Conservation (phyloP, 805 yeast genomes). For the Wickerhamomyces subpelliculosus region DNA sequence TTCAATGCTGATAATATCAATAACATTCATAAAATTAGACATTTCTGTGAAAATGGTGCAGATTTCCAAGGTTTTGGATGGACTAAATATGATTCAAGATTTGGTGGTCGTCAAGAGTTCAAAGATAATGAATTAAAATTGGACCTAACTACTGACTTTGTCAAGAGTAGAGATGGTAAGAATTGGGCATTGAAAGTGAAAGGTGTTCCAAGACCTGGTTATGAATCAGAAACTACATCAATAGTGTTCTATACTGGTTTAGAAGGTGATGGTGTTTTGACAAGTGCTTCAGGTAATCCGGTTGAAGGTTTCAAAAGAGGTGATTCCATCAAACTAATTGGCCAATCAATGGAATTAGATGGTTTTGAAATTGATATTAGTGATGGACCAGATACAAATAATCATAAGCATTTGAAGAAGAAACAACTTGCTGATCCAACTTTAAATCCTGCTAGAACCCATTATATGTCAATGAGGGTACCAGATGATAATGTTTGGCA, state of each 20-base stretch:
- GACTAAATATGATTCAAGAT: constrained; percentile 80
- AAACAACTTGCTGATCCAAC: constrained; percentile 29
- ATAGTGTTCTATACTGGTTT: constrained; percentile 74
- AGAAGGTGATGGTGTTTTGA: constrained; percentile 49
- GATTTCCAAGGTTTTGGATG: constrained; percentile 72
- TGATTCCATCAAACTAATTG: constrained; percentile 37
- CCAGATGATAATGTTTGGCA: constrained; percentile 73
- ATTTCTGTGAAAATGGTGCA: constrained; percentile 68
- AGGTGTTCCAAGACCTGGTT: constrained; percentile 53
- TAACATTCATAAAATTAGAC: constrained; percentile 56
- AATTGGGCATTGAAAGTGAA: constrained; percentile 77
- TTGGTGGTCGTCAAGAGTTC: constrained; percentile 78
- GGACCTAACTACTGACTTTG: constrained; percentile 62
- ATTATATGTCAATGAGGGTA: constrained; percentile 60
- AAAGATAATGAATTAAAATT: constrained; percentile 59
- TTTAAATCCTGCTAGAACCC: constrained; percentile 53
- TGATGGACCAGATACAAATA: constrained; percentile 44
- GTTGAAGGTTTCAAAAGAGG: constrained; percentile 22
- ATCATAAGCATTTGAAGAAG: constrained; percentile 29
- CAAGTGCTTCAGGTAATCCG: constrained; percentile 29
- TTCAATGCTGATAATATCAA: constrained; percentile 53
- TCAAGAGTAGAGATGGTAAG: constrained; percentile 63
- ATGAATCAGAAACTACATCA: constrained; percentile 46
- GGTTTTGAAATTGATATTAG: constrained; percentile 53
- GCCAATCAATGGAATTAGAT: constrained; percentile 60